Evolutionary conservation across 768 basidiomycete species (phyloP), one percentile per base, ranked within the genome.

Genomic region (Serendipita sp.): DNA sequence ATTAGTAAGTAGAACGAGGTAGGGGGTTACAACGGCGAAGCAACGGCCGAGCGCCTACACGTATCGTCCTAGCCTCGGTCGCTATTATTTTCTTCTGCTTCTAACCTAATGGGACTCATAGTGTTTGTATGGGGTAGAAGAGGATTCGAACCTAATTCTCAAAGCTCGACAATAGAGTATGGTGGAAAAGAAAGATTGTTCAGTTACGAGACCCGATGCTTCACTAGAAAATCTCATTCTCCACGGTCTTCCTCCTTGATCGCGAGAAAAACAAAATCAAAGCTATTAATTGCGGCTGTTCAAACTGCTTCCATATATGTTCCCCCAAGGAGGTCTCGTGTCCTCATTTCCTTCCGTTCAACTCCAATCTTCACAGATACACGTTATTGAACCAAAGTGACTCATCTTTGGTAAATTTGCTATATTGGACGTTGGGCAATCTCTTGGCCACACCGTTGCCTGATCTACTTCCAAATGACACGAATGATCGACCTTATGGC

Each of bases 401-500:
- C 81, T 98, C 31, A 88, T 99, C 58, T 92, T 90, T 31, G 95
- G 88, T 43, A 99, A 99, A 74, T 83, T 99, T 37, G 91, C 92
- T 43, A 82, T 89, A 33, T 79, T 99, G 55, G 23, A 23, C 23
- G 23, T 23, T 23, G 23, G 96, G 98, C 73, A 70, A 79, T 23
- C 76, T 99, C 18, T 78, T 99, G 5, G 87, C 91, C 66, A 90
- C 96, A 99, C 74, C 85, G 93, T 52, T 91, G 95, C 13, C 75
- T 99, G 69, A 80, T 99, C 18, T 99, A 98, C 76, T 98, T 97
- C 85, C 96, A 99, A 74, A 99, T 99, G 96, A 98, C 95, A 11
- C 83, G 87, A 66, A 99, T 98, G 96, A 96, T 99, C 86, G 94
- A 97, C 72, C 78, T 98, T 60, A 94, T 98, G 84, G 96, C 98